These are phyloP conservation scores for Peniophora sp. DNA, from an alignment of 1,284 basidiomycete species.

Conservation along the genomic window DNA sequence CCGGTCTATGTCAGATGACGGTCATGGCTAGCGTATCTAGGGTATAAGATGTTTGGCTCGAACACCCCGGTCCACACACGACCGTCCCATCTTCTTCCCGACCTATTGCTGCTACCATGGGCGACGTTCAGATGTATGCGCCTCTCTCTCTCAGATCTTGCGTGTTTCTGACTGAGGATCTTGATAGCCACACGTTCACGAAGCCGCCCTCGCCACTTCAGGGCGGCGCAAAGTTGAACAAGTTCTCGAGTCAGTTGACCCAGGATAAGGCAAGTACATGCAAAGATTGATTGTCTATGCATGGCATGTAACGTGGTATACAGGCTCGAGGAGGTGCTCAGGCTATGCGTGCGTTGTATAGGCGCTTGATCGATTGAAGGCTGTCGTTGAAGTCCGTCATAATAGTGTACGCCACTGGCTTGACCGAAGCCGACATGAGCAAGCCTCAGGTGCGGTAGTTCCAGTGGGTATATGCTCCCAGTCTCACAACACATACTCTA, in stretches of 20 bases:
- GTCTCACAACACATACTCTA: constrained; percentile 20
- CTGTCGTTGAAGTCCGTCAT: constrained; percentile 3
- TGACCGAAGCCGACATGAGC: constrained; percentile 73
- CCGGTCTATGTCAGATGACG: neutral
- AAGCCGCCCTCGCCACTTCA: constrained; percentile 30
- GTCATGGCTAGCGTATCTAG: neutral
- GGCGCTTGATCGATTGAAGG: constrained; percentile 1
- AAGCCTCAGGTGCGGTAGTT: constrained; percentile 59
- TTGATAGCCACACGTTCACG: constrained; percentile 31
- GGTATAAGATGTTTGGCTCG: neutral
- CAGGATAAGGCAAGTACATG: constrained; percentile 48
- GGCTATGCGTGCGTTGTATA: constrained; percentile 63
- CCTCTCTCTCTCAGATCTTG: neutral
- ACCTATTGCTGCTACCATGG: constrained; percentile 7
- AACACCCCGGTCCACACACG: neutral
- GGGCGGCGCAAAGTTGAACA: constrained; percentile 54
- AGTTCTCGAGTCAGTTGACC: constrained; percentile 58
- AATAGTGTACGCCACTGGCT: constrained; percentile 75
- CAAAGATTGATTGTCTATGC: neutral
- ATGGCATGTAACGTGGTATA: neutral
- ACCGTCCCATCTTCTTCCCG: neutral
- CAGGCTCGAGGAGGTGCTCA: constrained; percentile 70
- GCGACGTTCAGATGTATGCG: constrained; percentile 52
- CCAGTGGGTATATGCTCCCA: neutral
- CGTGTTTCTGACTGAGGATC: constrained; percentile 3